phyloP scores from a whole-genome alignment of 495 filamentous ascomycete genomes.

The Ascodesmis nigricans region DNA sequence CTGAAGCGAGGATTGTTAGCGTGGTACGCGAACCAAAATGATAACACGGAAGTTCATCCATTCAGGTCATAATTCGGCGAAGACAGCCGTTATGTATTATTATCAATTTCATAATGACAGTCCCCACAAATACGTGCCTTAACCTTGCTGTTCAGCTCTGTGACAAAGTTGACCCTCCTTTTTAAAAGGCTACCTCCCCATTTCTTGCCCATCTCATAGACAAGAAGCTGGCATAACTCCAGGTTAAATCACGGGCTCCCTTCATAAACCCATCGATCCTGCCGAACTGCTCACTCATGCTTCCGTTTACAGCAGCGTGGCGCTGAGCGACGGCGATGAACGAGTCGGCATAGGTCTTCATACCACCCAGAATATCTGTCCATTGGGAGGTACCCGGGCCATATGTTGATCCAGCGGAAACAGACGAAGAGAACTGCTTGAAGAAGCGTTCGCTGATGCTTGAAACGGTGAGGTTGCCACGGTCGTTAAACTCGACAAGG shows the following conservation, averaged over 20 bases:
- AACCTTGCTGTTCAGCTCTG: no score
- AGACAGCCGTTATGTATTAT: no score
- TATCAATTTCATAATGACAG: background rate
- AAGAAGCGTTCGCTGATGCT: conserved; percentile 32
- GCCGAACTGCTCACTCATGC: conserved; percentile 36
- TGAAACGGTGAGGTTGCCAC: conserved; percentile 27
- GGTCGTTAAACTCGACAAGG: conserved; percentile 31
- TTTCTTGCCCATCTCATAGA: conserved; percentile 10
- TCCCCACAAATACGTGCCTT: background rate
- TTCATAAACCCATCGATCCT: conserved; percentile 19
- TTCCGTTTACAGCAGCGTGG: conserved; percentile 32
- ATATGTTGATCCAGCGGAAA: conserved; percentile 28
- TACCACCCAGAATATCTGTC: conserved; percentile 27
- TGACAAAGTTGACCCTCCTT: no score
- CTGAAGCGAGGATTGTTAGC: no score
- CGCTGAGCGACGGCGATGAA: conserved; percentile 31
- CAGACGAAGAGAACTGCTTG: conserved; percentile 27
- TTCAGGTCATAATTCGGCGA: no score
- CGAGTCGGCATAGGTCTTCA: conserved; percentile 38
- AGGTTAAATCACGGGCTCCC: conserved; percentile 16
- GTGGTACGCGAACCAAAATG: no score
- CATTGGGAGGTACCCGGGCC: conserved; percentile 26
- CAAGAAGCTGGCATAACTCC: conserved; percentile 19
- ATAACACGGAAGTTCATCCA: no score
- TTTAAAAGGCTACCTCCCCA: conserved; percentile 11